Base-by-base conservation (phyloP, 257 asterid genomes). In the Lycium barbarum region DNA sequence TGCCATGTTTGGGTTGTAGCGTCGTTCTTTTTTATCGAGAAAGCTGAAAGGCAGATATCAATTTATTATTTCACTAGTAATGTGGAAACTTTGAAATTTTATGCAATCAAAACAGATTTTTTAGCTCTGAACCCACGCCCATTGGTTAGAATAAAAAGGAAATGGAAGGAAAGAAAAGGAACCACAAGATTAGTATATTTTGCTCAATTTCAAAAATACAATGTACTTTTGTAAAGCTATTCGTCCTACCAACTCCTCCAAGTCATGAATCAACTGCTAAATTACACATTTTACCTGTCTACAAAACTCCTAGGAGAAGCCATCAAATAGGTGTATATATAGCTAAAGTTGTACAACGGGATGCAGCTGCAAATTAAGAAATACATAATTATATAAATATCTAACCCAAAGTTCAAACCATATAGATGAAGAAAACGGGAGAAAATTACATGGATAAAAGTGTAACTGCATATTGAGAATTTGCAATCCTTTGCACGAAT, bases 331-430 rank as follows among this genome's bases (percentile, higher is more conserved):
- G 80, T 87, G 92, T 97, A 95, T 70, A 90, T 84, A 88, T 91
- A 92, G 92, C 97, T 94, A 94, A 97, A 97, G 94, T 90, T 93
- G 97, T 95, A 95, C 90, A 97, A 88, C 18, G 98, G 98, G 72
- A 88, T 94, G 86, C 99, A 97, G 85, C 98, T 96, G 97, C 90
- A 86, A 85, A 73, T 45, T 10, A 26, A 73, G 9, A 45, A 45
- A 12, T 2, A 72, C 38, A 6, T 45, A 45, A n/a, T 45, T 72
- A 45, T 20, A 72, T 72, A 72, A 72, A 72, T 72, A n/a, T 45
- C 3, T n/a, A 73, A 45, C 18, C 14, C 59, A 20, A 73, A 73
- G 58, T 20, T 73, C n/a, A 71, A 71, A 43, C 5, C 58, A 45
- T n/a, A n/a, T 45, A 73, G 73, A 43, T n/a, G 80, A 73, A 45